phyloP scores from a whole-genome alignment of 2,329 filamentous ascomycete genomes.

The Fonsecaea multimorphosa region DNA sequence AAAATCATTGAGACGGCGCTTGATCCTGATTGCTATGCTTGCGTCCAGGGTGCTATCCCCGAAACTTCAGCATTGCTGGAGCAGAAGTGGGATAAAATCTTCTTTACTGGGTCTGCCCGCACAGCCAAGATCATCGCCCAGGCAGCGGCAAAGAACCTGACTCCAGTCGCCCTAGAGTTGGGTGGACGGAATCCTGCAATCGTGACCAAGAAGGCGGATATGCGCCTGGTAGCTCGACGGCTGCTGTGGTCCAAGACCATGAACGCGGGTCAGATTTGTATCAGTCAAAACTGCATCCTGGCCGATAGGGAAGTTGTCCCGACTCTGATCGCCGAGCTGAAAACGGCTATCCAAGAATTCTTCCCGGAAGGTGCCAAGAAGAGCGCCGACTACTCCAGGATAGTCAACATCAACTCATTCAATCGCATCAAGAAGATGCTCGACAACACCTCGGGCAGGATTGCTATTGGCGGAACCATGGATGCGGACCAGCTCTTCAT shows the following conservation, averaged over 20 bases:
- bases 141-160: constrained; percentile 87
- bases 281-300: constrained; percentile 90
- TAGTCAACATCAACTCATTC: constrained; percentile 82
- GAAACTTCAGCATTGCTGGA: constrained; percentile 83
- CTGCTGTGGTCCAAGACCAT: constrained; percentile 87
- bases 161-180: constrained; percentile 86
- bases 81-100: constrained; percentile 96
- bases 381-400: constrained; percentile 78
- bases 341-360: constrained; percentile 73
- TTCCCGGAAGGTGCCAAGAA: constrained; percentile 80
- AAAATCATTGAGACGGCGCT: constrained; percentile 77
- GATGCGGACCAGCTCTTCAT: constrained; percentile 83
- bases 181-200: constrained; percentile 93
- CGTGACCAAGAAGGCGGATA: constrained; percentile 80
- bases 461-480: constrained; percentile 83
- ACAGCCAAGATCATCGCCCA: constrained; percentile 88
- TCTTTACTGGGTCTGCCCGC: constrained; percentile 82
- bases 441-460: constrained; percentile 80
- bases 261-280: constrained; percentile 89
- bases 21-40: constrained; percentile 75
- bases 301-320: constrained; percentile 76
- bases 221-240: constrained; percentile 78
- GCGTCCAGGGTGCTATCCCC: constrained; percentile 79
- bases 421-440: constrained; percentile 86
- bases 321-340: constrained; percentile 75